Evolutionary conservation across 2,329 filamentous ascomycete species (phyloP).

Genomic region (Fusarium chuoi): DNA sequence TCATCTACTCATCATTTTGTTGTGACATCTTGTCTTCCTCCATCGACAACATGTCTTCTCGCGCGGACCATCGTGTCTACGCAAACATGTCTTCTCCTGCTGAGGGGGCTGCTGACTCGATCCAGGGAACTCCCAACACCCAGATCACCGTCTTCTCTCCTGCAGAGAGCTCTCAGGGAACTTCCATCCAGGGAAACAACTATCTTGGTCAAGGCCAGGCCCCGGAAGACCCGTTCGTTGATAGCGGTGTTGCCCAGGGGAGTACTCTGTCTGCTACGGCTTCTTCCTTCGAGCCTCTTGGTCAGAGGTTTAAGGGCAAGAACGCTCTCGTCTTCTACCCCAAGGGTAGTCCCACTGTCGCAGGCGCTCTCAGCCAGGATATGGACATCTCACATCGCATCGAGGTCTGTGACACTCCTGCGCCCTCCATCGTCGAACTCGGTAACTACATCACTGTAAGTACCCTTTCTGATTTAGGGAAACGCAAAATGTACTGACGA

Average conservation of each 20-base stretch:
- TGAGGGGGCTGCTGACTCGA: conserved; percentile 64
- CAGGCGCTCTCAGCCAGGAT: conserved; percentile 57
- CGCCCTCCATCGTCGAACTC: conserved; percentile 52
- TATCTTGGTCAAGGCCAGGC: conserved; percentile 35
- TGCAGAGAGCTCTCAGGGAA: conserved; percentile 56
- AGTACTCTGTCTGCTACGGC: conserved; percentile 72
- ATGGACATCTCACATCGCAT: conserved; percentile 58
- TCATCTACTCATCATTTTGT: conserved; percentile 30
- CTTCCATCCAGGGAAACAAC: conserved; percentile 35
- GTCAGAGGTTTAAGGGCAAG: conserved; percentile 20
- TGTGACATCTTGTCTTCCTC: conserved; percentile 1
- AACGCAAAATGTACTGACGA: conserved; percentile 14
- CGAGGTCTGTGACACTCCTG: conserved; percentile 50
- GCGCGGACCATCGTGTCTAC: conserved; percentile 51
- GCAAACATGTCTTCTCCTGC: conserved; percentile 62
- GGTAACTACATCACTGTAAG: conserved; percentile 59
- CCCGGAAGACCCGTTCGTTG: conserved; percentile 64
- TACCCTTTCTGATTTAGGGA: neutral
- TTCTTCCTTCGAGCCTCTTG: conserved; percentile 66
- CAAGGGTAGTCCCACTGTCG: conserved; percentile 42
- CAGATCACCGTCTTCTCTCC: conserved; percentile 72
- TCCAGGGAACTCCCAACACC: conserved; percentile 72
- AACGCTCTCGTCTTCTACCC: neutral
- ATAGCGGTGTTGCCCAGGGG: conserved; percentile 41
- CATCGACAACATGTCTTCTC: conserved; percentile 51